Evolutionary conservation across 2,329 filamentous ascomycete species (phyloP).

Genomic region (Fusarium napiforme): DNA sequence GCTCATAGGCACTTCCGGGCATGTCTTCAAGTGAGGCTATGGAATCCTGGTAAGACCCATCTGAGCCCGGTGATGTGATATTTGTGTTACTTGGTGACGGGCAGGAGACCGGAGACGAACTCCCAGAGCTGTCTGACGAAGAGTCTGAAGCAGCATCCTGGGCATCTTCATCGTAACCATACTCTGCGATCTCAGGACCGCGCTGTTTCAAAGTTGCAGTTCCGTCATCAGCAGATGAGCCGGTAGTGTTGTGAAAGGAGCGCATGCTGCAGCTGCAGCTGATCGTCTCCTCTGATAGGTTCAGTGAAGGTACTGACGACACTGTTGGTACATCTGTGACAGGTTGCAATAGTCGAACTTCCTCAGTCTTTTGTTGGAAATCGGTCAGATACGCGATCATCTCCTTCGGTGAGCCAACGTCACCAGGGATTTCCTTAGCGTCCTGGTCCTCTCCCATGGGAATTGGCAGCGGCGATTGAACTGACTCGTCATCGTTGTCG

Average conservation of each 20-base stretch:
- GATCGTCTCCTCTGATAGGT: not conserved
- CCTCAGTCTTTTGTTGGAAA: not conserved
- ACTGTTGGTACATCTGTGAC: not conserved
- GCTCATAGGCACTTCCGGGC: not conserved
- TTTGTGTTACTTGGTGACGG: not conserved
- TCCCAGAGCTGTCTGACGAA: not conserved
- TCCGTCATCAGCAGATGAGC: not conserved
- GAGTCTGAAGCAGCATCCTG: not conserved
- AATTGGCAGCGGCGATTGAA: not conserved
- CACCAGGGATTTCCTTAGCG: not conserved
- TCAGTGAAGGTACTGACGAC: not conserved
- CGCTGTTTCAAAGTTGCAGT: too few relatives aligned
- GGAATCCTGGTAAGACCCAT: not conserved
- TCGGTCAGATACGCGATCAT: not conserved
- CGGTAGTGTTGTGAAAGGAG: not conserved
- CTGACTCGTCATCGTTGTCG: not conserved
- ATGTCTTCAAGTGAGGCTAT: not conserved
- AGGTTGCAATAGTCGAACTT: not conserved
- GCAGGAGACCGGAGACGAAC: not conserved
- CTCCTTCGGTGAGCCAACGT: not conserved
- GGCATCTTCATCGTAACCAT: too few relatives aligned
- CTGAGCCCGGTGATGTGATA: not conserved
- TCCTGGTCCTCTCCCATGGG: not conserved
- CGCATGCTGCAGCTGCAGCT: not conserved
- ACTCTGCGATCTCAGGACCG: accelerated